Evolutionary conservation across 2,329 filamentous ascomycete species (phyloP).

Genomic region (Calonectria hawksworthii): DNA sequence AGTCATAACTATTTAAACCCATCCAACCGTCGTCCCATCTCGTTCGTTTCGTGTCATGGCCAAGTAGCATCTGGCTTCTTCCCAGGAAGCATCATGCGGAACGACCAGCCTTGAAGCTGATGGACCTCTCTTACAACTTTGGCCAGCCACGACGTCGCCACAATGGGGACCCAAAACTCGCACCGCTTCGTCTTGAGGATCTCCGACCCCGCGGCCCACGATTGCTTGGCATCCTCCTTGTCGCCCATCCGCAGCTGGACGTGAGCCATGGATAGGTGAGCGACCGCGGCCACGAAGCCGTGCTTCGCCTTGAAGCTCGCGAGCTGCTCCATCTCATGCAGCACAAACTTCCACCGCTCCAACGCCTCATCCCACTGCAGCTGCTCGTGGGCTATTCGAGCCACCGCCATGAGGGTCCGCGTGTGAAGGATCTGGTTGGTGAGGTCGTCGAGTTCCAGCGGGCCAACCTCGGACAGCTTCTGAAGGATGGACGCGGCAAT

Average conservation of each 20-base stretch:
- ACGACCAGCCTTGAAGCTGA: constrained; percentile 44
- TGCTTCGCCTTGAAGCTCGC: constrained; percentile 37
- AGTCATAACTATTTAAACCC: background rate
- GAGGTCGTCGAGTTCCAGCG: constrained; percentile 45
- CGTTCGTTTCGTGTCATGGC: background rate
- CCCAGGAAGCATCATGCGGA: constrained; percentile 49
- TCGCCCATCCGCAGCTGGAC: constrained; percentile 42
- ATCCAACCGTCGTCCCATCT: background rate
- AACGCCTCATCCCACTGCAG: constrained; percentile 35
- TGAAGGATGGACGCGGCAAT: constrained; percentile 27
- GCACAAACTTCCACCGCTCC: constrained; percentile 33
- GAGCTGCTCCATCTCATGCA: constrained; percentile 38
- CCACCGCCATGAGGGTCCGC: constrained; percentile 44
- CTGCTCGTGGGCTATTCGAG: constrained; percentile 41
- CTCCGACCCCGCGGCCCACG: constrained; percentile 44
- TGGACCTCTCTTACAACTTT: constrained; percentile 45
- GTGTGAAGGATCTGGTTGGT: constrained; percentile 50
- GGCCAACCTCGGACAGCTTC: constrained; percentile 31
- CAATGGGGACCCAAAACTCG: constrained; percentile 48
- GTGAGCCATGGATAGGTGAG: constrained; percentile 48
- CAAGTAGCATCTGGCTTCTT: constrained; percentile 45
- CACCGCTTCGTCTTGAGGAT: constrained; percentile 44
- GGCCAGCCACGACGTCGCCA: constrained; percentile 48
- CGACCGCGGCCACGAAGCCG: constrained; percentile 43
- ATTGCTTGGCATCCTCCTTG: constrained; percentile 19